Evolutionary conservation across 768 basidiomycete genomes (phyloP).

Genomic region (Dentipellis sp.): DNA sequence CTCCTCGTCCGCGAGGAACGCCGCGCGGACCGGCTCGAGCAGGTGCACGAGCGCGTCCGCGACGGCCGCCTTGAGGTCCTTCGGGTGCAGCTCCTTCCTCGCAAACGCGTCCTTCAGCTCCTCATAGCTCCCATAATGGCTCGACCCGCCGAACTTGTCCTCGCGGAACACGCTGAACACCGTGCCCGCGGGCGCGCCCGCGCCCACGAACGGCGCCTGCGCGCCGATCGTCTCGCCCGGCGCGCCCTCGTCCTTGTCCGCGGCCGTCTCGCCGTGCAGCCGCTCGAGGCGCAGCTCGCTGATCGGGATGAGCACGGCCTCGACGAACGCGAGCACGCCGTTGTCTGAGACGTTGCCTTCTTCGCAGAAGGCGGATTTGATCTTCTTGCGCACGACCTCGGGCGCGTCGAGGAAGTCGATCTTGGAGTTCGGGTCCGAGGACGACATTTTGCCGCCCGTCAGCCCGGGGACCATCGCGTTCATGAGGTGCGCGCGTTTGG

Average conservation of each 20-base stretch:
- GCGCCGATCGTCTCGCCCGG: conserved; percentile 31
- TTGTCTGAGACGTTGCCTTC: conserved; percentile 86
- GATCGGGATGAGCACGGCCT: conserved; percentile 85
- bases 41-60: conserved; percentile 64
- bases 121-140: conserved; percentile 62
- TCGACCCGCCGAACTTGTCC: conserved; percentile 72
- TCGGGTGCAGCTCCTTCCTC: conserved; percentile 74
- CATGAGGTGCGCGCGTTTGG: conserved; percentile 95
- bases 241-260: conserved; percentile 33
- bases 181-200: conserved; percentile 70
- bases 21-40: conserved; percentile 71
- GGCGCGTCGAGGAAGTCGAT: conserved; percentile 94
- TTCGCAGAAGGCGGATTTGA: conserved; percentile 90
- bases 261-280: conserved; percentile 32
- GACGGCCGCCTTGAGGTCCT: conserved; percentile 79
- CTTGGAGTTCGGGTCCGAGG: conserved; percentile 95
- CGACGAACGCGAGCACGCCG: conserved; percentile 77
- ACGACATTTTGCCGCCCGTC: conserved; percentile 95
- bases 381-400: conserved; percentile 76
- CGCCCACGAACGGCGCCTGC: conserved; percentile 53
- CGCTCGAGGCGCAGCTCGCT: conserved; percentile 64
- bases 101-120: conserved; percentile 69
- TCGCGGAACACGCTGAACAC: conserved; percentile 74
- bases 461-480: conserved; percentile 96
- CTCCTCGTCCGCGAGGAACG: conserved; percentile 68